Base-by-base conservation (phyloP, 768 basidiomycete species). In the Trametes punicea region DNA sequence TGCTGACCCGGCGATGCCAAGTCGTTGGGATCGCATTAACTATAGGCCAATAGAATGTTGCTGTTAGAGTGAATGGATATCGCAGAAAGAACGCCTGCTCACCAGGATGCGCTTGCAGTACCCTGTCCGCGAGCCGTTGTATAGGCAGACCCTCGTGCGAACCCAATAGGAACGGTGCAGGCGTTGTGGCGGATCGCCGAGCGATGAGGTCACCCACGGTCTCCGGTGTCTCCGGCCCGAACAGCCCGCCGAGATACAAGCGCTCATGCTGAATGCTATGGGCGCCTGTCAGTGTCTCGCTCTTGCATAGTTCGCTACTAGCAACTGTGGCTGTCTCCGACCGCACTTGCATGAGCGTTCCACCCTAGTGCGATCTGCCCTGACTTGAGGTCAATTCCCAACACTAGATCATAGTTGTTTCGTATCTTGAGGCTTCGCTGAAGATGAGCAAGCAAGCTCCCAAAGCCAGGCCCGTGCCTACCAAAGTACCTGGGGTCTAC, bases 401-500 rank as follows among this genome's bases (percentile, higher is more conserved):
- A n/a, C 2, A 9, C 2, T 8, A 4, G 36, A 38, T 16, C 16
- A 38, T 4, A 6, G 21, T 7, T 39, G 36, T 18, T 6, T 11
- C 5, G 7, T 10, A 39, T 18, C 10, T 39, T 20, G 2, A 10
- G 6, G 5, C 25, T 23, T 15, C 23, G 13, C 15, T 15, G 26
- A 25, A 4, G 16, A 60, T 60, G 58, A 60, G 58, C 53, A 60
- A 60, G 29, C 48, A 44, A 21, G 53, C 48, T 15, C 47, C 53
- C 1, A 60, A 60, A 42, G 20, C 42, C 18, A 47, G 53, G 13
- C 46, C 42, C 2, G 48, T 40, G 5, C 58, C 53, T 3, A 30
- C 58, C 23, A 60, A 60, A 40, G 53, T 60, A 3, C 58, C 67
- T 16, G 70, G 70, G 21, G 54, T 71, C 13, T 70, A 65, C 64